Conservation (phyloP, 495 filamentous ascomycete species). For the Astrothelium macrocarpum region DNA sequence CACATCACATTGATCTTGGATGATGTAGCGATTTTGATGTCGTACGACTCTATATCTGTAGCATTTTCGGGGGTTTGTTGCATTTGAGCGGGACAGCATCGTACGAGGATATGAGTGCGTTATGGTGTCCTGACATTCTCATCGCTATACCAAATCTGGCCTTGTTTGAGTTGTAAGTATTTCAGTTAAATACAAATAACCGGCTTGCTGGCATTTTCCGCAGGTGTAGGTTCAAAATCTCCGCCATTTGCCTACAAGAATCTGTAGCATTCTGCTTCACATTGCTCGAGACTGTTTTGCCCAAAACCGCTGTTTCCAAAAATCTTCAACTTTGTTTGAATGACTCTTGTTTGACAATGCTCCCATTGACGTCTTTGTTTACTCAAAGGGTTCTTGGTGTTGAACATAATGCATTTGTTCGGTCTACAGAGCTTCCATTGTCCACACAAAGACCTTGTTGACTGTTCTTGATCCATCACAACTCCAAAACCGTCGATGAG, state of each 20-base stretch:
- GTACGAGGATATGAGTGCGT: conserved; percentile 7
- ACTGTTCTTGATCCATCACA: neutral
- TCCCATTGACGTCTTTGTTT: neutral
- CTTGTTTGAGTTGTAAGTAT: neutral
- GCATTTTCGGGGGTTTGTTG: neutral
- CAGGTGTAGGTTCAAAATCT: neutral
- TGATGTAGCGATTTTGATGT: neutral
- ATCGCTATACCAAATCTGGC: neutral
- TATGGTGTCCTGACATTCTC: neutral
- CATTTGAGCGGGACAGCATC: conserved; percentile 15
- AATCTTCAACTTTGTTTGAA: neutral
- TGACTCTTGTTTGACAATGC: neutral
- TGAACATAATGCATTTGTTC: neutral
- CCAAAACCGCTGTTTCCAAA: neutral
- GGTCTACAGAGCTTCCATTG: neutral
- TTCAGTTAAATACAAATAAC: neutral
- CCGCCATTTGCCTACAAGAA: neutral
- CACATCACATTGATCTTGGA: neutral
- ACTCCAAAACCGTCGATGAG: neutral
- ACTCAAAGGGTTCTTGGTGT: neutral
- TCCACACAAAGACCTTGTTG: neutral
- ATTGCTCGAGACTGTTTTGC: neutral
- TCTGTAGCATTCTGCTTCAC: neutral
- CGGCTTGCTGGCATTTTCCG: neutral
- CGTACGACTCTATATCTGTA: neutral